Evolutionary conservation across 2,329 filamentous ascomycete species (phyloP).

Genomic region (Dactylellina haptotyla): DNA sequence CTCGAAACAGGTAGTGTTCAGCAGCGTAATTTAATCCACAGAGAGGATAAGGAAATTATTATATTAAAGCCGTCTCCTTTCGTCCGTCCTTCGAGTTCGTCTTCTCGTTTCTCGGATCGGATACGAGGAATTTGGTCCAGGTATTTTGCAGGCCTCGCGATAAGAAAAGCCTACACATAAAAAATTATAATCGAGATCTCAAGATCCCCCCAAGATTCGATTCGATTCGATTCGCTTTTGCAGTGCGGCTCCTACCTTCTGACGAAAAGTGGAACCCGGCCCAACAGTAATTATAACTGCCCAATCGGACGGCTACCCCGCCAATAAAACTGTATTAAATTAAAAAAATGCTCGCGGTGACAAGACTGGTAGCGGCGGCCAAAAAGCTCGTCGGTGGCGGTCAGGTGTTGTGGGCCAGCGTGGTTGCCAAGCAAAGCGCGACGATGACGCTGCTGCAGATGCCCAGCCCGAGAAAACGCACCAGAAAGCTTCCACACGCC

Average conservation of each 20-base stretch:
- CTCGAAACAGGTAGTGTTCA: slow-evolving; percentile 47
- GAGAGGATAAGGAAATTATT: neutral
- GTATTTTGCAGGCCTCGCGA: neutral
- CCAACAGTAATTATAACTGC: too few relatives aligned
- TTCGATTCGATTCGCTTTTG: too few relatives aligned
- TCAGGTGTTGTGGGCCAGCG: slow-evolving; percentile 26
- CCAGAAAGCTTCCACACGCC: slow-evolving; percentile 13
- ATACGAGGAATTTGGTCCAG: slow-evolving; percentile 20
- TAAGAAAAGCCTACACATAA: too few relatives aligned
- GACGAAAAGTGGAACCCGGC: too few relatives aligned
- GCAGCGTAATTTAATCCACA: neutral
- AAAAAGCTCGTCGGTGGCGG: slow-evolving; percentile 21
- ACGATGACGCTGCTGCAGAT: slow-evolving; percentile 29
- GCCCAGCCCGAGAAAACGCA: neutral
- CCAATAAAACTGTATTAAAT: too few relatives aligned
- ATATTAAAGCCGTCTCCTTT: slow-evolving; percentile 29
- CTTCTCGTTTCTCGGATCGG: slow-evolving; percentile 22
- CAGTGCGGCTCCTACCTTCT: neutral
- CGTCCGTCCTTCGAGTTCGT: slow-evolving; percentile 27
- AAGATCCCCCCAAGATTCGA: too few relatives aligned
- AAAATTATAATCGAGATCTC: too few relatives aligned
- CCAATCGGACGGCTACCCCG: too few relatives aligned
- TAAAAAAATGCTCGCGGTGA: too few relatives aligned
- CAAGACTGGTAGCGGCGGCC: too few relatives aligned
- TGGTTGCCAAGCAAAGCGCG: slow-evolving; percentile 31